Base-by-base conservation (phyloP, 208 protist genomes). In the Acanthamoeba culbertsoni region DNA sequence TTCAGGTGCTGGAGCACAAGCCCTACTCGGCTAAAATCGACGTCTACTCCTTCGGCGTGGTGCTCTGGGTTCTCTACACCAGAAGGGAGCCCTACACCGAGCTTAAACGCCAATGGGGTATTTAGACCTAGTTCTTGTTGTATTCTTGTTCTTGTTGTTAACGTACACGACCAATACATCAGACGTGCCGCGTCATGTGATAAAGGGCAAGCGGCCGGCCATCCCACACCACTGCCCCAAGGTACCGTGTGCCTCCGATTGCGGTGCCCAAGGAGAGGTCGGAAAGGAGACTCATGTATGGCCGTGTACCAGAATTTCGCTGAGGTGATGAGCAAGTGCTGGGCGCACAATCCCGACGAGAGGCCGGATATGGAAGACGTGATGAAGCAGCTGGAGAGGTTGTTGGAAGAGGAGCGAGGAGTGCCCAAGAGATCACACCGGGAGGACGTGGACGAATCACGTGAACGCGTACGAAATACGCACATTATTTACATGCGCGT, bases 171-270 rank as follows among this genome's bases (percentile, higher is more conserved):
- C n/a, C n/a, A 14, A 48, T 20, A 33, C 20, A 23, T 20, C 51
- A 91, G 84, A 91, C 28, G 84, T 91, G 20, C 84, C 84, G 5
- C 84, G 84, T 20, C 68, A 51, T n/a, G 84, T 91, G 28, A 73
- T 91, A 31, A 91, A 91, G 84, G 84, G 84, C 14, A 71, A 51
- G 57, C 31, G 84, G 37, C 84, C 84, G 16, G 10, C 84, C 26
- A 91, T 91, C 28, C 84, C 84, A 26, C 55, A 91, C n/a, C 84
- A 91, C 43, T 91, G 84, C 6, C 84, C 84, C 35, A 91, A 91
- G 84, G 84, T 7, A 14, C 37, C n/a, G n/a, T n/a, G n/a, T n/a
- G n/a, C n/a, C n/a, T n/a, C n/a, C n/a, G n/a, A n/a, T n/a, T n/a
- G n/a, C n/a, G n/a, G n/a, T n/a, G n/a, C n/a, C n/a, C n/a, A n/a